Conservation (phyloP, 495 filamentous ascomycete species). For the Hypomontagnella monticulosa region DNA sequence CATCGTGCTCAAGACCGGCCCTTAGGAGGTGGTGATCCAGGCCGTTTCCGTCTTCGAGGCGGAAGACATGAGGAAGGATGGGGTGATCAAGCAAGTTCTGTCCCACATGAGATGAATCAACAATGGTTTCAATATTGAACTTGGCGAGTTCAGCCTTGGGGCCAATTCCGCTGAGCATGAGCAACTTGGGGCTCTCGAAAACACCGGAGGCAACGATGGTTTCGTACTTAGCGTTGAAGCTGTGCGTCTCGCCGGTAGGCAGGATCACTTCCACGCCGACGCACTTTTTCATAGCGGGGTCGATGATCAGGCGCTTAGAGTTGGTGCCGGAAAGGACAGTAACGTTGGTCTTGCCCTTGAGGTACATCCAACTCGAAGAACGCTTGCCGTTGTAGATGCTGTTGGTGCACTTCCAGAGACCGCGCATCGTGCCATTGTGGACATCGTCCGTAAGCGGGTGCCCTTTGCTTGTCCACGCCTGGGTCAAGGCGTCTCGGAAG, state of each 20-base stretch:
- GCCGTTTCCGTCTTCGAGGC: constrained; percentile 63
- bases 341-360: constrained; percentile 65
- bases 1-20: constrained; percentile 55
- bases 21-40: constrained; percentile 65
- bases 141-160: constrained; percentile 58
- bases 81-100: constrained; percentile 69
- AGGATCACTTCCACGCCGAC: constrained; percentile 51
- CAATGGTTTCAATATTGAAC: constrained; percentile 60
- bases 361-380: constrained; percentile 60
- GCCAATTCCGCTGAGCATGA: constrained; percentile 71
- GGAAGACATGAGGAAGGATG: constrained; percentile 63
- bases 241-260: constrained; percentile 50
- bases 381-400: constrained; percentile 68
- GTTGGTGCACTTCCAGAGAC: constrained; percentile 64
- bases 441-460: constrained; percentile 62
- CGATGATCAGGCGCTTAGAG: constrained; percentile 65
- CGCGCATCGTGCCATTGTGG: constrained; percentile 64
- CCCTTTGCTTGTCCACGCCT: constrained; percentile 67
- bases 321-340: constrained; percentile 59
- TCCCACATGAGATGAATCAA: constrained; percentile 64
- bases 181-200: constrained; percentile 66
- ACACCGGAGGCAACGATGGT: constrained; percentile 67
- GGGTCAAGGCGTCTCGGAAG: constrained; percentile 65
- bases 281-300: constrained; percentile 49
- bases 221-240: constrained; percentile 60